Evolutionary conservation across 306 rosid species (phyloP).

Genomic region (Cucumis melo): DNA sequence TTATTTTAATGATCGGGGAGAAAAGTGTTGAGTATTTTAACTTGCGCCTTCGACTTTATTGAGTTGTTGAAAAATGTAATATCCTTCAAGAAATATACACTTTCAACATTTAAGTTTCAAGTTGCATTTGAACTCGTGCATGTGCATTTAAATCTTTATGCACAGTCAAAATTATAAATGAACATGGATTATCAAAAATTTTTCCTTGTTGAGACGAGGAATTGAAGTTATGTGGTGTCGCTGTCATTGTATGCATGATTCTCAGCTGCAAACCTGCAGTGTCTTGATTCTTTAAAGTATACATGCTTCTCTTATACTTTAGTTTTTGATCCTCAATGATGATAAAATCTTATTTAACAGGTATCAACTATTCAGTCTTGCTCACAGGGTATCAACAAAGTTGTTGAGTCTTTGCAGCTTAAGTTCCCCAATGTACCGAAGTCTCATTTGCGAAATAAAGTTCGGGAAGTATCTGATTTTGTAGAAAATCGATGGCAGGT

Average conservation of each 20-base stretch:
- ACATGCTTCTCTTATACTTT: neutral
- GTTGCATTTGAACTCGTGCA: no score
- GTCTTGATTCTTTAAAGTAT: neutral
- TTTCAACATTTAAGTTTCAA: no score
- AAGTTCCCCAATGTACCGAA: constrained; percentile 60
- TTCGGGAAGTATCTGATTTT: constrained; percentile 63
- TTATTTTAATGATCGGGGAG: neutral
- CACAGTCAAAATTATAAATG: neutral
- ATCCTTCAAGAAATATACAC: neutral
- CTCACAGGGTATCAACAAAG: constrained; percentile 62
- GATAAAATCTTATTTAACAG: constrained; percentile 21
- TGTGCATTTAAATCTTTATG: no score
- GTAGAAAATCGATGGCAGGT: constrained; percentile 85
- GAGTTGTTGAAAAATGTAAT: neutral
- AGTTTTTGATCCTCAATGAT: neutral
- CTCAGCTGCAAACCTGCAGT: neutral
- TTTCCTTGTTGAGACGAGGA: neutral
- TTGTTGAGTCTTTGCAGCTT: constrained; percentile 54
- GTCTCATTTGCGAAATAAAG: constrained; percentile 58
- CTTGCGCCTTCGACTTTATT: neutral
- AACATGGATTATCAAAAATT: neutral
- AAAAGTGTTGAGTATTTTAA: neutral
- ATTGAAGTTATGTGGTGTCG: neutral
- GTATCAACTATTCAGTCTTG: constrained; percentile 64
- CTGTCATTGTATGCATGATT: neutral